These are phyloP conservation scores for Colletotrichum camelliae DNA, from an alignment of 2,329 filamentous ascomycete species.

Conservation along the genomic window DNA sequence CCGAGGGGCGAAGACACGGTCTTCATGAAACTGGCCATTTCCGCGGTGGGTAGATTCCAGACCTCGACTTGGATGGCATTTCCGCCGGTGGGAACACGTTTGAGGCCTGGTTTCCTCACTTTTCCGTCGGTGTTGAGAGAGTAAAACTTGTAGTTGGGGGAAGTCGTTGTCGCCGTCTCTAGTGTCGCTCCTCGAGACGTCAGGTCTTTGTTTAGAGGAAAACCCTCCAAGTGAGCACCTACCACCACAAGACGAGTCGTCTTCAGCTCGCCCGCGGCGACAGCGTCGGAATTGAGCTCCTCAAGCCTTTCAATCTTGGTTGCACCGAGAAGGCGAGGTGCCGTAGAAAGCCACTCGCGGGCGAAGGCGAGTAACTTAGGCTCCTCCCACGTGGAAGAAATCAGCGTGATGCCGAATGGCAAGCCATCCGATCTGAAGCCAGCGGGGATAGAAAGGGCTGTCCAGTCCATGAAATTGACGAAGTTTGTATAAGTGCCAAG, in stretches of 20 bases:
- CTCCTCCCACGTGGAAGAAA: constrained; percentile 41
- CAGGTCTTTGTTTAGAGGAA: constrained; percentile 39
- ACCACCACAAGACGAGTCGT: constrained; percentile 32
- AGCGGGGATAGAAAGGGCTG: constrained; percentile 58
- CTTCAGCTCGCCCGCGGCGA: constrained; percentile 19
- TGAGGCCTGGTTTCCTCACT: constrained; percentile 36
- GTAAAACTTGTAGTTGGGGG: constrained; percentile 34
- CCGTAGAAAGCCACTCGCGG: constrained; percentile 30
- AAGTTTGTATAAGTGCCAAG: constrained; percentile 65
- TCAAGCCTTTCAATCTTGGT: constrained; percentile 25
- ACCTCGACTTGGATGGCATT: constrained; percentile 37
- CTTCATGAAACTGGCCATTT: constrained; percentile 35
- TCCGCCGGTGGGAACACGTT: constrained; percentile 30
- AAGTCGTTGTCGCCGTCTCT: constrained; percentile 29
- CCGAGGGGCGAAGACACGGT: constrained; percentile 38
- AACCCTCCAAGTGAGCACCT: constrained; percentile 38
- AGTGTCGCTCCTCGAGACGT: constrained; percentile 32
- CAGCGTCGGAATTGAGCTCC: not conserved
- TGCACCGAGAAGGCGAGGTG: constrained; percentile 30
- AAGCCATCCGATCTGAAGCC: constrained; percentile 41
- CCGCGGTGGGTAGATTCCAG: constrained; percentile 35
- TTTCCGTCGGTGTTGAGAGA: constrained; percentile 25
- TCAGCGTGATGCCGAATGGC: constrained; percentile 43
- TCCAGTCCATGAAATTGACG: constrained; percentile 65
- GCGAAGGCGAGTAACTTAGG: constrained; percentile 32